A percentile compares a stretch with the other conserved stretches of the same genome.
Evolutionary conservation across 1,139 yeast species (phyloP).

Genomic region (Diutina sp.): DNA sequence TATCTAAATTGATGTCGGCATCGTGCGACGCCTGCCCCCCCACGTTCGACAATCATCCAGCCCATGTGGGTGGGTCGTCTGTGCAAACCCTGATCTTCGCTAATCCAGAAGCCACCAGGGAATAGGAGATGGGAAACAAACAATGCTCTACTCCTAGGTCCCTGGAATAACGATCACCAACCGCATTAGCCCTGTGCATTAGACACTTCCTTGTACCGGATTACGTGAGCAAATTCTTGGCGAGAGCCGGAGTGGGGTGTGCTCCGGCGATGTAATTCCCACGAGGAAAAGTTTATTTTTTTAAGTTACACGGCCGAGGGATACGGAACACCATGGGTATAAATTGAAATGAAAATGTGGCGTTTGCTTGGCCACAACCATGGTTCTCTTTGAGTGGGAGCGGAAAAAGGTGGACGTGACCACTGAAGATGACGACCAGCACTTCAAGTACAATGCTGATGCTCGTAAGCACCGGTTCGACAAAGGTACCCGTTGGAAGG

Average conservation of each 20-base stretch:
- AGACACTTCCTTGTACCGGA: too few relatives aligned
- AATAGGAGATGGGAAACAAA: too few relatives aligned
- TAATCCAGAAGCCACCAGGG: background rate
- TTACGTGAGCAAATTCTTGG: too few relatives aligned
- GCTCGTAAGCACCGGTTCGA: conserved; percentile 18
- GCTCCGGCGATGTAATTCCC: too few relatives aligned
- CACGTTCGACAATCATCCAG: background rate
- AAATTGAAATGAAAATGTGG: background rate
- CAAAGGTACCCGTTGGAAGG: conserved; percentile 16
- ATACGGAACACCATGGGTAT: background rate
- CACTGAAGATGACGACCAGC: background rate
- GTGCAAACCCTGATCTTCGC: background rate
- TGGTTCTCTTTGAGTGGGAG: background rate
- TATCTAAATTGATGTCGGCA: background rate
- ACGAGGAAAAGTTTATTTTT: too few relatives aligned
- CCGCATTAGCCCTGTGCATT: too few relatives aligned
- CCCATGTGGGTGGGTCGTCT: background rate
- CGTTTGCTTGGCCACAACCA: background rate
- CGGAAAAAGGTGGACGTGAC: background rate
- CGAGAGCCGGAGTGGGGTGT: too few relatives aligned
- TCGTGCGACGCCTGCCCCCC: background rate
- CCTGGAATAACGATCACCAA: too few relatives aligned
- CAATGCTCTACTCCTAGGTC: too few relatives aligned
- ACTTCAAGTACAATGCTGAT: conserved; percentile 17
- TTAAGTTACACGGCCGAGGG: too few relatives aligned